These are phyloP conservation scores for Isabelozyma gotoi DNA, from an alignment of 805 yeast genomes.

Conservation along the genomic window DNA sequence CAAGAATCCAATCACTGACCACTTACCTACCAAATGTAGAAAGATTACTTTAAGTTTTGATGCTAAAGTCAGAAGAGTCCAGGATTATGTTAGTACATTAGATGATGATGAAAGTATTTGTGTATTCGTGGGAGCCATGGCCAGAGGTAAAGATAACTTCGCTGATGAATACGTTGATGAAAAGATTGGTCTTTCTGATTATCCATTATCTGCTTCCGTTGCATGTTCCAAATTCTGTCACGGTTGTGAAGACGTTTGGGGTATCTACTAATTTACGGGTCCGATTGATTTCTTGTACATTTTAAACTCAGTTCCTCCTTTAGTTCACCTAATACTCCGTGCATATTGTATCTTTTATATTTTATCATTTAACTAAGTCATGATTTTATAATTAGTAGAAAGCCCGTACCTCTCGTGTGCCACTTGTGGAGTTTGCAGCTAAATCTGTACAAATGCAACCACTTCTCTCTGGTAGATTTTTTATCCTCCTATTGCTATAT, in stretches of 20 bases:
- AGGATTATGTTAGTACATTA: constrained; percentile 78
- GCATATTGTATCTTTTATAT: not conserved
- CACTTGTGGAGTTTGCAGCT: constrained; percentile 3
- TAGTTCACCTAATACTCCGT: too few species aligned
- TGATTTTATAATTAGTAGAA: not conserved
- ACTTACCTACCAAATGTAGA: constrained; percentile 92
- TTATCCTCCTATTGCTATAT: not conserved
- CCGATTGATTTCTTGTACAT: not conserved
- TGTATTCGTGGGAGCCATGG: constrained; percentile 99
- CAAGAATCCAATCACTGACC: constrained; percentile 96
- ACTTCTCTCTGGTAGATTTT: not conserved
- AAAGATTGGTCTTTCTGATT: constrained; percentile 91
- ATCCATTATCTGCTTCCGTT: constrained; percentile 94
- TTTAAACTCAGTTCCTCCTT: too few species aligned
- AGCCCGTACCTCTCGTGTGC: not conserved
- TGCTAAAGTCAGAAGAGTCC: constrained; percentile 83
- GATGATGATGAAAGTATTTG: constrained; percentile 92
- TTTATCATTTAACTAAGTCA: too few species aligned
- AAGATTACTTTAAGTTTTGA: constrained; percentile 91
- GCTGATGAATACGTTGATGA: constrained; percentile 98
- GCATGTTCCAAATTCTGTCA: constrained; percentile 98
- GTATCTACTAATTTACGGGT: constrained; percentile 46
- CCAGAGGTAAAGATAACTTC: constrained; percentile 94
- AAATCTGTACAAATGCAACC: constrained; percentile 1
- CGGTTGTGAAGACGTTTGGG: constrained; percentile 99